Base-by-base conservation (phyloP, 2,329 filamentous ascomycete species). In the Ophioceras dolichostomum region DNA sequence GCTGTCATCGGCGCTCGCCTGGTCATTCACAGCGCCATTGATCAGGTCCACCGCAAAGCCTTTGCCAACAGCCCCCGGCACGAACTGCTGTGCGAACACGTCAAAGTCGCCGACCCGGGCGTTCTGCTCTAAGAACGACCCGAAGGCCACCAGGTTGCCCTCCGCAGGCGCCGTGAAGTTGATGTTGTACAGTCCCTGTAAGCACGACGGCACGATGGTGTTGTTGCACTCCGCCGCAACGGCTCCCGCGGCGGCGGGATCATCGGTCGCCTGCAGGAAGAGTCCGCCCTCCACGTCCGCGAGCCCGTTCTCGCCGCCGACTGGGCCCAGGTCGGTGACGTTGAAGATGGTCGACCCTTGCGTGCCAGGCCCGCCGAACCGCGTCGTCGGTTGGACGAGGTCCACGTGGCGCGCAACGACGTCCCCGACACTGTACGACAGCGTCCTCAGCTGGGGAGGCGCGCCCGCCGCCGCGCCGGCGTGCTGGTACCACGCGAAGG, bases 321-420 rank as follows among this genome's bases (percentile, higher is more conserved):
- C 44, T 18, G 38, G 36, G 19, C 47, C 46, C 10, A 59, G 35
- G 24, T 49, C 47, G 33, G 54, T 45, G 35, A 56, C 45, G 10
- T 60, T 50, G 39, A 54, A 68, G 38, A 68, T 52, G 5, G 54
- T 54, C 19, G 52, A 60, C 32, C 46, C 50, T 39, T 70, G 63
- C 2, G 65, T 46, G 21, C 51, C 53, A 17, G 70, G 60, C 39
- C 65, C 58, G 14, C 70, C 70, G 41, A 81, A 82, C 28, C 70
- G 64, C 4, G 73, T 81, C 0, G 76, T 81, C 1, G 77, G 77
- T 52, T 80, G 73, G 34, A 82, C 72, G 49, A 79, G 64, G 40
- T 73, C 69, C 40, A 83, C 64, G 46, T 74, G 62, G 31, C 59
- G 47, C 37, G 65, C 62, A 7, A 83, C 53, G 0, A 64, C 53